Percentiles rank a stretch among this genome's conserved stretches.
phyloP scores from a whole-genome alignment of 2,329 filamentous ascomycete genomes.

The Lecanicillium sp. region DNA sequence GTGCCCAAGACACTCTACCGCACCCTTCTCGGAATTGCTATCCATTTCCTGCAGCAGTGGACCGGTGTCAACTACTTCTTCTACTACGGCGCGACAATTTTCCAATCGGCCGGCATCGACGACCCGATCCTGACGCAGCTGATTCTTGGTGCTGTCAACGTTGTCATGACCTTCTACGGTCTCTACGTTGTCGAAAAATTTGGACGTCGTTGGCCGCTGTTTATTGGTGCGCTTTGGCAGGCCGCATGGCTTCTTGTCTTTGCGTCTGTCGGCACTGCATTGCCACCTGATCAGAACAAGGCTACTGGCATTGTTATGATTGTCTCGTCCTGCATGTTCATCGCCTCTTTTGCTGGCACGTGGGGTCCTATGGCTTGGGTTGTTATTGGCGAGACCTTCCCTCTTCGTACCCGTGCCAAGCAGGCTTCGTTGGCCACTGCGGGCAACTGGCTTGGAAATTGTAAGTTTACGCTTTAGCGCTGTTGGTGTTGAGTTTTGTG shows the following conservation, averaged over 20 bases:
- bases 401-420: constrained; percentile 46
- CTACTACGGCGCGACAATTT: constrained; percentile 62
- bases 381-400: constrained; percentile 59
- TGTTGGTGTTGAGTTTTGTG: neutral
- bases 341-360: constrained; percentile 60
- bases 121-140: constrained; percentile 62
- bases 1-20: constrained; percentile 56
- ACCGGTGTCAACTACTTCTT: constrained; percentile 56
- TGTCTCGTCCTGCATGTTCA: constrained; percentile 66
- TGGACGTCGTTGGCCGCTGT: constrained; percentile 60
- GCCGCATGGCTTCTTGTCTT: constrained; percentile 58
- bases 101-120: constrained; percentile 55
- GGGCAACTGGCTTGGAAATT: constrained; percentile 54
- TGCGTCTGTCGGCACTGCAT: constrained; percentile 45
- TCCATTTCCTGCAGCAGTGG: constrained; percentile 63
- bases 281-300: constrained; percentile 32
- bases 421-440: constrained; percentile 47
- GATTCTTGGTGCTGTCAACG: constrained; percentile 62
- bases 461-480: constrained; percentile 15
- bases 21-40: constrained; percentile 51
- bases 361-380: constrained; percentile 68
- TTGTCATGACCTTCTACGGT: constrained; percentile 57
- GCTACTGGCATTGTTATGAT: constrained; percentile 60
- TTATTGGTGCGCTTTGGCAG: constrained; percentile 61
- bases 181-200: constrained; percentile 62